A percentile compares a stretch with the other conserved stretches of the same genome.
Conservation (phyloP, 1,284 basidiomycete species). For the Leucoagaricus sp. region DNA sequence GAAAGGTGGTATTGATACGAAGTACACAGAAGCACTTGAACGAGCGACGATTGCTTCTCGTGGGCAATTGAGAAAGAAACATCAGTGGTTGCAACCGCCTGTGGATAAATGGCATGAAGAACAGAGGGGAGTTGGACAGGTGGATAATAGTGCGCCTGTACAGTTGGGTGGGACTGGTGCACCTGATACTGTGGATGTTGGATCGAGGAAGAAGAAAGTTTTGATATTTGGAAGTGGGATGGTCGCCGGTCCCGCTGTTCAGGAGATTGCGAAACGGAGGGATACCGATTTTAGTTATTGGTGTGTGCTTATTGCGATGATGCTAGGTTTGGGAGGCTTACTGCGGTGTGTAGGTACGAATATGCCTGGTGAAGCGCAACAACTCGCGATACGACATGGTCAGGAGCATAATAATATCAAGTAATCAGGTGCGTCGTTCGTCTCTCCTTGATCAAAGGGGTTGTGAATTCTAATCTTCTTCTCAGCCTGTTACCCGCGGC, state of each 20-base stretch:
- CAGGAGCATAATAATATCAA: conserved; percentile 57
- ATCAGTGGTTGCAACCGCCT: conserved; percentile 60
- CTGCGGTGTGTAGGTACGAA: conserved; percentile 65
- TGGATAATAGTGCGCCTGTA: not conserved
- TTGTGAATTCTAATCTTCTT: not conserved
- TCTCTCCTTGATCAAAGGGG: not conserved
- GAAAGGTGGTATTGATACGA: conserved; percentile 13
- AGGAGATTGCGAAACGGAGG: conserved; percentile 58
- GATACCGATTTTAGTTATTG: conserved; percentile 75
- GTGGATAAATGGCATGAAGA: conserved; percentile 45
- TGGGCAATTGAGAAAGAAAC: conserved; percentile 55
- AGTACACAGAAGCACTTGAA: conserved; percentile 49
- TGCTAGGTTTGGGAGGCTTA: not conserved
- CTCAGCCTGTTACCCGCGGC: conserved; percentile 77
- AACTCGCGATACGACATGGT: conserved; percentile 40
- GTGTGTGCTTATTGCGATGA: conserved; percentile 46
- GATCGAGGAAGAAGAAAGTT: conserved; percentile 59
- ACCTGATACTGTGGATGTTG: not conserved
- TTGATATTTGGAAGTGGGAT: conserved; percentile 90
- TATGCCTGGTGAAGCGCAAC: conserved; percentile 59
- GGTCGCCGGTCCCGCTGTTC: conserved; percentile 85
- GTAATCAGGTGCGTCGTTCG: conserved; percentile 44
- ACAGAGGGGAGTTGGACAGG: not conserved
- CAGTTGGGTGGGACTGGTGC: not conserved
- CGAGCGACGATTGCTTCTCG: conserved; percentile 70